phyloP scores from a whole-genome alignment of 106 monocot genomes.

The Alisma plantagoaquatica region DNA sequence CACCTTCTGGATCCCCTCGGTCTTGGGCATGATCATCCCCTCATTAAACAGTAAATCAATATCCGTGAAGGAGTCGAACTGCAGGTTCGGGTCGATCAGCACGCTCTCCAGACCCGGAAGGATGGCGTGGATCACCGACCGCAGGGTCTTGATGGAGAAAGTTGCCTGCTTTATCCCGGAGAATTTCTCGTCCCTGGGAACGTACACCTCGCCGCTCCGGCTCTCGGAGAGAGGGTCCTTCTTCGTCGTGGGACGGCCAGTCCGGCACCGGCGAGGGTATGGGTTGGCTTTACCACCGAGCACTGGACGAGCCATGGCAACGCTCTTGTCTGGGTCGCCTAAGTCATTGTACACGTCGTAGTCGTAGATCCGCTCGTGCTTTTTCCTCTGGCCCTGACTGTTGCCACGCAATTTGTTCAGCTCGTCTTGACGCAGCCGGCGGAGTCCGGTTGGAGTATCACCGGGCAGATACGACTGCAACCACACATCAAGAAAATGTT shows the following conservation, averaged over 20 bases:
- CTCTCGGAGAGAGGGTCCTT: constrained; percentile 33
- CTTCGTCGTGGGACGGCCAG: constrained; percentile 35
- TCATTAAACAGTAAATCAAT: constrained; percentile 44
- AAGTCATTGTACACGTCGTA: constrained; percentile 51
- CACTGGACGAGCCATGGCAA: constrained; percentile 33
- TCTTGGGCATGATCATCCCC: constrained; percentile 13
- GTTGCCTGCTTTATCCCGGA: constrained; percentile 36
- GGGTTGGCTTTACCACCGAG: constrained; percentile 28
- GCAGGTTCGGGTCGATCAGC: constrained; percentile 25
- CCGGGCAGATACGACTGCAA: constrained; percentile 55
- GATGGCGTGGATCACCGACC: constrained; percentile 32
- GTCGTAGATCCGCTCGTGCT: constrained; percentile 45
- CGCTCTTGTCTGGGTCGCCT: constrained; percentile 43
- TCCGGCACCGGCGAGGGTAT: constrained; percentile 52
- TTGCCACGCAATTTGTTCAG: constrained; percentile 36
- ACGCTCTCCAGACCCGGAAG: constrained; percentile 25
- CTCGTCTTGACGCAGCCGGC: constrained; percentile 33
- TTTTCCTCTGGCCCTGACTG: constrained; percentile 52
- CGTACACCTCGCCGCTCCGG: constrained; percentile 27
- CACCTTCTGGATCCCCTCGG: constrained; percentile 7
- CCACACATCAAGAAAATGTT: not conserved
- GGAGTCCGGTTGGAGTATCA: constrained; percentile 56
- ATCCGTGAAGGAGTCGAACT: constrained; percentile 43
- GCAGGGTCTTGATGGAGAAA: constrained; percentile 28
- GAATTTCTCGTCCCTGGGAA: constrained; percentile 43